Evolutionary conservation across 2,329 filamentous ascomycete genomes (phyloP), one percentile per base, ranked within the genome.

Genomic region (Aspergillus piperis): DNA sequence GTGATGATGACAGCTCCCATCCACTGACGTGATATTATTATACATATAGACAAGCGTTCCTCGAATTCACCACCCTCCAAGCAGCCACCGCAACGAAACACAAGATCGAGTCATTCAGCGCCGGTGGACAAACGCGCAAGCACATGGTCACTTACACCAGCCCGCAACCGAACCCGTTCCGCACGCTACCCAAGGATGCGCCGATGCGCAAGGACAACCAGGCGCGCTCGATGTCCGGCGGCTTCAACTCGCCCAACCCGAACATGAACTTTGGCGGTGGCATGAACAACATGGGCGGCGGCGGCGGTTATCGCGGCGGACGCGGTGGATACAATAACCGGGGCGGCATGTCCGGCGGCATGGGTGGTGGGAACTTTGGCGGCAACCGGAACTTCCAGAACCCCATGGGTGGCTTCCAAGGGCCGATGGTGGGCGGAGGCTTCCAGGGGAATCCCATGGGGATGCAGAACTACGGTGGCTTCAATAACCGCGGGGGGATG

Each of bases 171-270:
- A 98, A 98, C 74, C 92, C 93, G 0, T 98, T 96, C 84, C 89
- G 90, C 66, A 97, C 92, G 0, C 80, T 96, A 4, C 93, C 92
- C 17, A 96, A 96, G 79, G 93, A 96, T 73, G 89, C 90, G 0
- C 92, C 91, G 0, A 84, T 85, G 68, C 86, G 90, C 60, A 88
- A 91, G 71, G 82, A 86, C 61, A 86, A 86, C 56, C 82, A 86
- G 30, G 65, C 58, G 75, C 79, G 32, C 72, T 82, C 51, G 78
- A 81, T 49, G 75, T 77, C 57, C 85, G 83, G 71, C 21, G 73
- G 75, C 54, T 83, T 80, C 69, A 80, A 79, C 60, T 68, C 73
- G 36, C 65, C 70, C n/a, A 73, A 67, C 54, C 68, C 77, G 66
- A 69, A 76, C 70, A 75, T 81, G 75, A 73, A 76, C 67, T 75